phyloP scores from a whole-genome alignment of 208 protist species.

The Endotrypanum monterogeii region DNA sequence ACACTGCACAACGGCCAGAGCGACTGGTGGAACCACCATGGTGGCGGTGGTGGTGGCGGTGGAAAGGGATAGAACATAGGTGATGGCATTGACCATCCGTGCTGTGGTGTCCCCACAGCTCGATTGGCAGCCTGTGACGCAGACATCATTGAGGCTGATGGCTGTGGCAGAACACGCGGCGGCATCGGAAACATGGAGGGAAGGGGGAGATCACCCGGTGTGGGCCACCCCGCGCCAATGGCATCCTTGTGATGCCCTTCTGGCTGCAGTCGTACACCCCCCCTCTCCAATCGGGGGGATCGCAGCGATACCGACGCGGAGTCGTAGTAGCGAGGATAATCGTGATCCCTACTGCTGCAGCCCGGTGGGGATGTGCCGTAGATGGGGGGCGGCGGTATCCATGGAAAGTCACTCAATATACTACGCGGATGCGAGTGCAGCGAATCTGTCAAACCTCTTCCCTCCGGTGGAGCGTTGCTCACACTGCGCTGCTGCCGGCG shows the following conservation, averaged over 20 bases:
- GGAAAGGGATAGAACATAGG: slow-evolving; percentile 12
- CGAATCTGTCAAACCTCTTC: background rate
- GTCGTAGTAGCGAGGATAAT: slow-evolving; percentile 27
- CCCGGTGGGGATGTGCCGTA: slow-evolving; percentile 9
- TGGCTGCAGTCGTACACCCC: background rate
- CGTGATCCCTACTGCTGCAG: slow-evolving; percentile 1
- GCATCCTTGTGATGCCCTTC: background rate
- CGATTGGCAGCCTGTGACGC: background rate
- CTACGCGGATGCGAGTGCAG: background rate
- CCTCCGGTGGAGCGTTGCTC: background rate
- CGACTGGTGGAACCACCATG: slow-evolving; percentile 24
- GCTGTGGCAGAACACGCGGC: slow-evolving; percentile 29
- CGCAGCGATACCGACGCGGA: background rate
- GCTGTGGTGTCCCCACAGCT: background rate
- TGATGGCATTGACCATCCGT: background rate
- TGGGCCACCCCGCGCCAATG: slow-evolving; percentile 39
- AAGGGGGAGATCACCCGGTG: slow-evolving; percentile 59
- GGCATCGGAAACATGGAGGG: slow-evolving; percentile 68
- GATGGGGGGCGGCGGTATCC: slow-evolving; percentile 40
- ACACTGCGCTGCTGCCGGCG: background rate
- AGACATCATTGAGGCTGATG: slow-evolving; percentile 1
- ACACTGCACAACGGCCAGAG: background rate
- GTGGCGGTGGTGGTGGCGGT: slow-evolving; percentile 25
- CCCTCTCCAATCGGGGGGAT: background rate
- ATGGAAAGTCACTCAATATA: slow-evolving; percentile 19